Percentiles rank a stretch among this genome's conserved stretches.
These are phyloP conservation scores for Fusarium bactridioides DNA, from an alignment of 2,329 filamentous ascomycete species.

Conservation along the genomic window DNA sequence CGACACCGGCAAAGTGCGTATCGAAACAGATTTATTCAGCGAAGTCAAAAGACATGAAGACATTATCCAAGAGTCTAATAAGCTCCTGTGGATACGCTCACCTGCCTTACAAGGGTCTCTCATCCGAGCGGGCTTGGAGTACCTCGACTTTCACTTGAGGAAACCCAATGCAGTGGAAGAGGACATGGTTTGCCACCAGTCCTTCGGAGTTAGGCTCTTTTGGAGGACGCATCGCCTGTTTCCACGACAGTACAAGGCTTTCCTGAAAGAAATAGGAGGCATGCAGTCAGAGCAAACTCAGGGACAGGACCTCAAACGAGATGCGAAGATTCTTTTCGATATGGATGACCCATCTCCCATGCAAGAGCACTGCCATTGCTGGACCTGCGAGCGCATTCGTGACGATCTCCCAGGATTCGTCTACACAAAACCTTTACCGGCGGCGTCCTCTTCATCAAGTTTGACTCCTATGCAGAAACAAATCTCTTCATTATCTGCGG, in stretches of 20 bases:
- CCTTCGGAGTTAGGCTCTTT: slow-evolving; percentile 12
- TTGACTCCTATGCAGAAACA: background rate
- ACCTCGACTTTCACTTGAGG: slow-evolving; percentile 7
- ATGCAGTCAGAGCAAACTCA: background rate
- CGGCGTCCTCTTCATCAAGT: background rate
- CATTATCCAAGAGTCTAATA: slow-evolving; percentile 8
- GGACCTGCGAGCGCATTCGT: slow-evolving; percentile 26
- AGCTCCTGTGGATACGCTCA: slow-evolving; percentile 18
- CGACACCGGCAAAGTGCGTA: background rate
- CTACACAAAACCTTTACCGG: background rate
- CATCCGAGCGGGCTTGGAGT: background rate
- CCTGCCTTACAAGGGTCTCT: slow-evolving; percentile 9
- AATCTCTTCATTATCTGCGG: background rate
- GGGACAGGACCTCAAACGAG: background rate
- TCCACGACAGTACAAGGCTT: slow-evolving; percentile 8
- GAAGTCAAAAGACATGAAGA: slow-evolving; percentile 11
- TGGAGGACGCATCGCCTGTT: slow-evolving; percentile 17
- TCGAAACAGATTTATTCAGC: slow-evolving; percentile 6
- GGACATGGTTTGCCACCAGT: background rate
- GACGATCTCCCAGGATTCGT: slow-evolving; percentile 8
- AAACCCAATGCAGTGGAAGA: background rate
- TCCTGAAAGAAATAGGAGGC: background rate
- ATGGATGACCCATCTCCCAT: background rate
- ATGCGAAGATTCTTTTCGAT: background rate
- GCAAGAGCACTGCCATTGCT: slow-evolving; percentile 1